Conservation (phyloP, 1,284 basidiomycete species). For the Ganoderma meredithae region DNA sequence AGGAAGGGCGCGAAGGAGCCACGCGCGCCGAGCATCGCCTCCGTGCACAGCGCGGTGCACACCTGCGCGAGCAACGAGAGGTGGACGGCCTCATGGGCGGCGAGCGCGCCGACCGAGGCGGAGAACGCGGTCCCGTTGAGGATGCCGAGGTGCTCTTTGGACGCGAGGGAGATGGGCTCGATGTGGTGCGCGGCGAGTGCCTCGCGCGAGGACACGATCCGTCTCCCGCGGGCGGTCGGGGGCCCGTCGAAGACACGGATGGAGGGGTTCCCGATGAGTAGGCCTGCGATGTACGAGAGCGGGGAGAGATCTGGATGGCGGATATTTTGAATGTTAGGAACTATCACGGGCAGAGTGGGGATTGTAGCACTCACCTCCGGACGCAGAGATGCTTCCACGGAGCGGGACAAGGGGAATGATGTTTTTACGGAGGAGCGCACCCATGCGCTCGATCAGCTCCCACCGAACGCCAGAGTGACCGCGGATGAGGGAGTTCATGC, state of each 20-base stretch:
- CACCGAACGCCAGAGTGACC: conserved; percentile 89
- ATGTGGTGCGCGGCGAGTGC: conserved; percentile 74
- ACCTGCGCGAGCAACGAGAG: conserved; percentile 78
- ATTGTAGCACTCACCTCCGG: conserved; percentile 61
- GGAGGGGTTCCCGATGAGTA: conserved; percentile 79
- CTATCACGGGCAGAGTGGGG: background rate
- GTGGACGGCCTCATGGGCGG: conserved; percentile 76
- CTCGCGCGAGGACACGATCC: conserved; percentile 66
- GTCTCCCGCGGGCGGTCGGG: conserved; percentile 55
- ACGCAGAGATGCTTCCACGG: conserved; percentile 84
- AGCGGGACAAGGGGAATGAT: conserved; percentile 87
- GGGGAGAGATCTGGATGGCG: conserved; percentile 66
- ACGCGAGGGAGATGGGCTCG: conserved; percentile 71
- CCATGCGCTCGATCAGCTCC: conserved; percentile 84
- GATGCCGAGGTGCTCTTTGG: conserved; percentile 86
- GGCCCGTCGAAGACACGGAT: conserved; percentile 76
- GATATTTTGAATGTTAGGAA: background rate
- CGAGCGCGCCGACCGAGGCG: conserved; percentile 64
- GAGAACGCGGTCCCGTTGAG: conserved; percentile 89
- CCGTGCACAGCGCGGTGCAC: conserved; percentile 85
- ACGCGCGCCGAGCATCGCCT: conserved; percentile 78
- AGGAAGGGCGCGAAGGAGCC: conserved; percentile 86
- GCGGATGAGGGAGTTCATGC: conserved; percentile 87
- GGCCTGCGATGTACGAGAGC: conserved; percentile 86
- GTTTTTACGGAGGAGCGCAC: conserved; percentile 72